Percentiles rank a stretch among this genome's conserved stretches.
Conservation (phyloP, 768 basidiomycete species). For the Multifurca ochricompacta region DNA sequence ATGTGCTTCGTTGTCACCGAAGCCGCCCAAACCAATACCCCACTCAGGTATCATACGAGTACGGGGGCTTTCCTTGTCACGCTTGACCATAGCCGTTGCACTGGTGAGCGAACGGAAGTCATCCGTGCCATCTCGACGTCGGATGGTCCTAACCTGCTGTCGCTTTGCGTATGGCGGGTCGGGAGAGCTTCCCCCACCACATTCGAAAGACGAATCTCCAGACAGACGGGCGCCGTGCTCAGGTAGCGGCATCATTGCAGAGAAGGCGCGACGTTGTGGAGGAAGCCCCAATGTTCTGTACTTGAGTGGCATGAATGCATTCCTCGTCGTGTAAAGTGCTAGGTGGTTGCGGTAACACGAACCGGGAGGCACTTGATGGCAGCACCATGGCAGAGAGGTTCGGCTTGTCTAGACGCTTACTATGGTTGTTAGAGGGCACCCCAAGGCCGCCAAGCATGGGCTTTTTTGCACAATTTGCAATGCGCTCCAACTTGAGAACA, state of each 20-base stretch:
- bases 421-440: conserved; percentile 40
- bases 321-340: conserved; percentile 24
- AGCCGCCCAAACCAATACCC: conserved; percentile 66
- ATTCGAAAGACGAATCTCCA: conserved; percentile 39
- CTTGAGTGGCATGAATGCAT: conserved; percentile 10
- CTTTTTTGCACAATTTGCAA: conserved; percentile 36
- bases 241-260: conserved; percentile 50
- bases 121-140: conserved; percentile 75
- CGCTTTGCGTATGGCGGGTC: conserved; percentile 75
- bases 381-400: conserved; percentile 56
- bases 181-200: conserved; percentile 62
- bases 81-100: conserved; percentile 34
- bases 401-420: conserved; percentile 59
- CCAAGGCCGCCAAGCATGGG: conserved; percentile 47
- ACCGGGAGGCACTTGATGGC: conserved; percentile 32
- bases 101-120: conserved; percentile 72
- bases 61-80: conserved; percentile 21
- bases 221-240: conserved; percentile 36
- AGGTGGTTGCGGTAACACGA: conserved; percentile 33
- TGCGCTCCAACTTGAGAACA: conserved; percentile 40
- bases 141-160: conserved; percentile 68
- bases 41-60: conserved; percentile 27
- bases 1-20: conserved; percentile 86
- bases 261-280: conserved; percentile 64
- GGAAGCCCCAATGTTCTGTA: conserved; percentile 28